A percentile compares a stretch with the other conserved stretches of the same genome.
phyloP scores from a whole-genome alignment of 2,329 filamentous ascomycete genomes.

The Fusarium circinatum region DNA sequence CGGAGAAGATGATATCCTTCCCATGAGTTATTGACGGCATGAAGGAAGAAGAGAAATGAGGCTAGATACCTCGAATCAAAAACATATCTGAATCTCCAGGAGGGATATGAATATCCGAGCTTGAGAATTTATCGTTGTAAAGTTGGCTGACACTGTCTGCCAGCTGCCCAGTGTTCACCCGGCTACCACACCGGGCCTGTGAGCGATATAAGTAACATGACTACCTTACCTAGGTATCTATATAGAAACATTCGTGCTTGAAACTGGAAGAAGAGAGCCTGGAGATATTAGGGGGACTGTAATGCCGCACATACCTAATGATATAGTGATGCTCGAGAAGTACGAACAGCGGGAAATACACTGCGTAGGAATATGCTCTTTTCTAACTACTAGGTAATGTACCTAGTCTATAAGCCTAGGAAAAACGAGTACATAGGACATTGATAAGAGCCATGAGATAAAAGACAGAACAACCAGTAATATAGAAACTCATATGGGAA shows the following conservation, averaged over 20 bases:
- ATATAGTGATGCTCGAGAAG: neutral
- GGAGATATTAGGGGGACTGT: neutral
- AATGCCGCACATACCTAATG: neutral
- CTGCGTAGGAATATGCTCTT: neutral
- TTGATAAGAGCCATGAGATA: neutral
- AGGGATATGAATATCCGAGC: too few relatives aligned
- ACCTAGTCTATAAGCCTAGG: neutral
- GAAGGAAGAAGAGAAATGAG: neutral
- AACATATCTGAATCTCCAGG: neutral
- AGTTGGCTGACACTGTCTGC: slow-evolving; percentile 14
- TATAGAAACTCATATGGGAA: neutral
- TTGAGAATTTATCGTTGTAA: neutral
- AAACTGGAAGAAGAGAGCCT: neutral
- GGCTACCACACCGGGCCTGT: neutral
- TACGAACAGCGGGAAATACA: neutral
- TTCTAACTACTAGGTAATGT: neutral
- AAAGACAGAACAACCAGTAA: neutral
- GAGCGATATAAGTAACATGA: neutral
- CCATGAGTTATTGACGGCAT: neutral
- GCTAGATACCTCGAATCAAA: neutral
- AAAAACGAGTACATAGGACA: neutral
- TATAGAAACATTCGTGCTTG: neutral
- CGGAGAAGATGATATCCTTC: neutral
- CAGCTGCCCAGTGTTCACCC: slow-evolving; percentile 11
- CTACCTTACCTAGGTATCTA: neutral